Base-by-base conservation (phyloP, 192 early-diverging fungal species). In the Coemansia sp. region DNA sequence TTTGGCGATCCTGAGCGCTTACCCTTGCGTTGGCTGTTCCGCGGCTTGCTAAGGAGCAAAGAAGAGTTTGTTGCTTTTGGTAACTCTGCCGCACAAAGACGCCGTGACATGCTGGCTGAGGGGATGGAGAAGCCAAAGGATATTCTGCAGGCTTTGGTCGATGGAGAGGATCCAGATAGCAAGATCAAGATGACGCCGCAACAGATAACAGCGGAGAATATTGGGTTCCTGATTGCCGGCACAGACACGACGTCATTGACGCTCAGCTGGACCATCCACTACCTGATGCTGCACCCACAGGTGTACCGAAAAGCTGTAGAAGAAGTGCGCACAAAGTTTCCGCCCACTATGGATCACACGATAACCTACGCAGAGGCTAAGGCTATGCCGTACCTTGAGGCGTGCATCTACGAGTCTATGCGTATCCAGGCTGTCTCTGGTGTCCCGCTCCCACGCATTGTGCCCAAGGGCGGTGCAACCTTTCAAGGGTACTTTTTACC, bases 391-490 rank as follows among this genome's bases (percentile, higher is more conserved):
- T 78, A 60, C n/a, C 38, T 78, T 2, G 69, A 78, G 40, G 75
- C 75, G 1, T 71, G 68, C 27, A 47, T 72, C 15, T 72, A 68
- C 48, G 75, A 78, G 48, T 53, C 75, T 5, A 46, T 78, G 64
- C 68, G 75, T 2, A 53, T 80, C 12, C 61, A 51, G 1, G 52
- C 64, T 0, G 72, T 71, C 0, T 59, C 64, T 2, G 66, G 66
- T 13, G 24, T 59, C 1, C 37, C 46, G 24, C 48, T 73, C n/a
- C 57, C 57, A 7, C 46, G 75, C 24, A 38, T 37, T 17, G 59
- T 72, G 19, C 61, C 69, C 3, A 39, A 59, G 9, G 75, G 75
- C 7, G 75, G 75, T 19, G 69, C 61, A 3, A 69, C 68, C 0
- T 23, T 78, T 25, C 63, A 59, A 17, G 55, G 59, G 5, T 46